Conservation (phyloP, 2,329 filamentous ascomycete genomes). For the Orbilia blumenaviensis region DNA sequence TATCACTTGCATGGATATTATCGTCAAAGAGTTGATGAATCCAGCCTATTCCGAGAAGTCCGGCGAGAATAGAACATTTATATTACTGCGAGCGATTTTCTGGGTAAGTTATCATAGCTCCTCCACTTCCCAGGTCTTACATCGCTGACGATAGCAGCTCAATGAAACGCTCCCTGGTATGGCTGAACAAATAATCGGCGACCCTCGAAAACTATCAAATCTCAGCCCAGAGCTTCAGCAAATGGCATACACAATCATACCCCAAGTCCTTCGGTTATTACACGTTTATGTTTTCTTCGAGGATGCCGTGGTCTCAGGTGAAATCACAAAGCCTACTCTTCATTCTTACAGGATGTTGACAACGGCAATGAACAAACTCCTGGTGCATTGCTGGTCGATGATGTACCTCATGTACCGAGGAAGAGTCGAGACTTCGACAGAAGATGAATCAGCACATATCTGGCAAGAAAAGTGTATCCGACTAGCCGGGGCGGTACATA, state of each 20-base stretch:
- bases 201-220: conserved; percentile 31
- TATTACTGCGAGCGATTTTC: conserved; percentile 67
- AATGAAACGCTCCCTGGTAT: conserved; percentile 49
- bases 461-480: conserved; percentile 65
- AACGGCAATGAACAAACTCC: conserved; percentile 82
- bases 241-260: conserved; percentile 75
- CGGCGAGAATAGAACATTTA: conserved; percentile 72
- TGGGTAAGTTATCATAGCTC: conserved; percentile 68
- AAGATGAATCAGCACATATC: conserved; percentile 37
- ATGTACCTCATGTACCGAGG: conserved; percentile 68
- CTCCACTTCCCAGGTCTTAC: conserved; percentile 58
- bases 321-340: conserved; percentile 70
- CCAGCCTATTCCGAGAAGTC: conserved; percentile 68
- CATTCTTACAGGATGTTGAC: conserved; percentile 66
- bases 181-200: conserved; percentile 44
- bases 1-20: conserved; percentile 83
- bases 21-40: conserved; percentile 75
- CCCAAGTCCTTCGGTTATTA: conserved; percentile 76
- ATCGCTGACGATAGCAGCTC: conserved; percentile 17
- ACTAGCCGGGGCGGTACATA: conserved; percentile 85
- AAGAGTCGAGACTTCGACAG: conserved; percentile 38
- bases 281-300: conserved; percentile 84
- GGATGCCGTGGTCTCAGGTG: conserved; percentile 82
- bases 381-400: conserved; percentile 86
- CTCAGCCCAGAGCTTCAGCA: conserved; percentile 71